Evolutionary conservation across 2,329 filamentous ascomycete species (phyloP).

Genomic region (Pestalotiopsis sp.): DNA sequence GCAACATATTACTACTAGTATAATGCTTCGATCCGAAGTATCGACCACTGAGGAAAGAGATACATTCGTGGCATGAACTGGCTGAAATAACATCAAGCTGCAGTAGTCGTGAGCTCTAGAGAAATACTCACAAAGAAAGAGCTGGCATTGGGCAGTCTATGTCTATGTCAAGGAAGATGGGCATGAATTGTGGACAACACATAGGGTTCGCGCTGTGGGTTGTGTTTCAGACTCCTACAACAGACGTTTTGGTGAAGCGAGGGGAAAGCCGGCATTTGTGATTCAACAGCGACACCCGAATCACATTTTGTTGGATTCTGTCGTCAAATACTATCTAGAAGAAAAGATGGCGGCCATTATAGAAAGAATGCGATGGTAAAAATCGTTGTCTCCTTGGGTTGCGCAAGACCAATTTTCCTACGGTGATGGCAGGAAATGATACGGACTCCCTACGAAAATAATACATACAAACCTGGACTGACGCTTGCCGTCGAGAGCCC

Average conservation of each 20-base stretch:
- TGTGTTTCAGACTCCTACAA: slow-evolving; percentile 9
- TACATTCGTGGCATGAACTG: too few relatives aligned
- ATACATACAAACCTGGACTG: neutral
- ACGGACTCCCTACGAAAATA: neutral
- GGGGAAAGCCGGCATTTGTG: neutral
- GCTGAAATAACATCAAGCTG: too few relatives aligned
- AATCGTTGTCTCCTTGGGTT: neutral
- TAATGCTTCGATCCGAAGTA: too few relatives aligned
- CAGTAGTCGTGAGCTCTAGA: neutral
- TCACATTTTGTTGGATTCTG: neutral
- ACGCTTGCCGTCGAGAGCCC: neutral
- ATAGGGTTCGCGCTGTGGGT: neutral
- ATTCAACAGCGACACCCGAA: neutral
- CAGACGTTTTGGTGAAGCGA: neutral
- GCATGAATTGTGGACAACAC: neutral
- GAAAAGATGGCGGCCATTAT: too few relatives aligned
- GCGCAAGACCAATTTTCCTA: neutral
- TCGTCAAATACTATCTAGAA: too few relatives aligned
- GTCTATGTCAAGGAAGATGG: neutral
- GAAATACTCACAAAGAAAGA: neutral
- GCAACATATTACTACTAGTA: too few relatives aligned
- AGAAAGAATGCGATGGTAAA: neutral
- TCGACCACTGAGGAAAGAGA: too few relatives aligned
- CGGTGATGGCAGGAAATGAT: neutral
- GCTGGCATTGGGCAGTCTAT: neutral